A percentile compares a stretch with the other conserved stretches of the same genome.
Conservation (phyloP, 331 rosid species). For the Malus hybrid region DNA sequence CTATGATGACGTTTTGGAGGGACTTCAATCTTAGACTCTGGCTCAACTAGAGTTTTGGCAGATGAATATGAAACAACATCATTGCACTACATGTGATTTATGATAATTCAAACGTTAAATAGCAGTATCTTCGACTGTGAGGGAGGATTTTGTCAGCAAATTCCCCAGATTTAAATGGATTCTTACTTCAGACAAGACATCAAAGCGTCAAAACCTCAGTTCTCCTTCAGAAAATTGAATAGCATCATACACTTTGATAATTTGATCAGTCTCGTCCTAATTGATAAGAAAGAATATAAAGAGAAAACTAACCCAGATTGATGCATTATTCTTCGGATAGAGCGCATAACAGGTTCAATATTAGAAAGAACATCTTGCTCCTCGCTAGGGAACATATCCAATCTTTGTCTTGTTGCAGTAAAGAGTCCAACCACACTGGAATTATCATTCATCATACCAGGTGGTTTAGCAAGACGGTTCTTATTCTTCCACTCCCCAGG, state of each 20-base stretch:
- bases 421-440: conserved; percentile 13
- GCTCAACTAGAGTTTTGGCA: neutral
- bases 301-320: conserved; percentile 57
- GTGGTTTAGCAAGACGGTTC: conserved; percentile 40
- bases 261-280: neutral
- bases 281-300: neutral
- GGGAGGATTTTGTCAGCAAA: neutral
- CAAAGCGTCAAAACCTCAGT: neutral
- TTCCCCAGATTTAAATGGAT: neutral
- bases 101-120: neutral
- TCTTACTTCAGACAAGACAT: neutral
- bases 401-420: conserved; percentile 59
- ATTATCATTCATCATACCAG: conserved; percentile 23
- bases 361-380: conserved; percentile 61
- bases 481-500: conserved; percentile 57
- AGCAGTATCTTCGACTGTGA: neutral
- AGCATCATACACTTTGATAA: neutral
- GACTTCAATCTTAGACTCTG: neutral
- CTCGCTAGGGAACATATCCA: conserved; percentile 65
- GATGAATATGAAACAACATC: neutral
- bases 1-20: neutral
- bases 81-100: neutral
- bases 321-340: conserved; percentile 71
- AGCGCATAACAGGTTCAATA: conserved; percentile 56
- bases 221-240: conserved; percentile 4